Base-by-base conservation (phyloP, 768 basidiomycete species). In the Panus rudis region DNA sequence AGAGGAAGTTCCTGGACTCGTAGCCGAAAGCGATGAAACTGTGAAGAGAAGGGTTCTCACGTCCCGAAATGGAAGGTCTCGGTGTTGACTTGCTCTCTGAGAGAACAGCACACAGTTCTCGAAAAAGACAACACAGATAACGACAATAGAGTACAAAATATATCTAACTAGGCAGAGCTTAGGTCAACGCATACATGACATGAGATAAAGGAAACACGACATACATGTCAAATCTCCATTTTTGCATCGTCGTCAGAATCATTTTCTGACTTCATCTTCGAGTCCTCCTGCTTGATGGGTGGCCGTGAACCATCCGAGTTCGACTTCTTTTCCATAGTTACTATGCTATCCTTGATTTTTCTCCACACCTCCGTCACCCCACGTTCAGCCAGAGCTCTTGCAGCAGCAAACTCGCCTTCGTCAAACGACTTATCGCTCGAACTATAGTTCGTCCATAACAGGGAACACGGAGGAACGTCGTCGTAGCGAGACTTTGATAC, bases 361-460 rank as follows among this genome's bases (percentile, higher is more conserved):
- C 47, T 50, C 67, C 78, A 79, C 2, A 85, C 70, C 3, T 48
- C 46, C 10, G 48, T 46, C 0, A 77, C 78, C 4, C 73, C 76
- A 4, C 45, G 49, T 46, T 58, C 58, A 1, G 80, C 81, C 25
- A 79, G 51, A n/a, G 66, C 64, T 46, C 64, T 68, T 3, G 76
- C 80, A n/a, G 56, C 46, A 12, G 56, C 51, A 7, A 82, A 52
- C 11, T 71, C 69, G 1, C 44, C 56, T 38, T 67, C 67, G 31
- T 71, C 64, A 49, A 73, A 69, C 1, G 53, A 38, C 10, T 14
- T 35, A 22, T 59, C 46, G 4, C 31, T 56, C 53, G 41, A 49
- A 38, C 63, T 64, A 74, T 79, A 82, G 52, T 71, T 75, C 12
- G 75, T 71, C 79, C 79, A 82, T 7, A 81, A 35, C 31, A 52